phyloP scores from a whole-genome alignment of 2,329 filamentous ascomycete genomes.

The Aaosphaeria arxii region DNA sequence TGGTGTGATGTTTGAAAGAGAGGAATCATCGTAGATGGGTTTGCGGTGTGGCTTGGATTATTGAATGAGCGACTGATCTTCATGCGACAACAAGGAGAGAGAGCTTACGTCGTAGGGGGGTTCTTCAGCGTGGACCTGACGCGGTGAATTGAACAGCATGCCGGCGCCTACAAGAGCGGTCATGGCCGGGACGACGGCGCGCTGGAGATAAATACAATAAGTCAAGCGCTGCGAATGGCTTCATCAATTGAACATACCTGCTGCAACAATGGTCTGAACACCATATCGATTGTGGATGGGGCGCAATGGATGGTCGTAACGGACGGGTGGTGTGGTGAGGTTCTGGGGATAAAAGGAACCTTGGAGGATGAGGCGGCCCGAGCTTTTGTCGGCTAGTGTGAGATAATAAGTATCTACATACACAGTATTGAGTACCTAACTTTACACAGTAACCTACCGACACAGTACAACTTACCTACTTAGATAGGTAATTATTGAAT shows the following conservation, averaged over 20 bases:
- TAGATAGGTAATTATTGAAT: too few species aligned
- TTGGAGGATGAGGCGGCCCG: too few species aligned
- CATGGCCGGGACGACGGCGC: conserved; percentile 48
- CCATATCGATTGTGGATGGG: conserved; percentile 42
- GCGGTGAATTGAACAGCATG: conserved; percentile 44
- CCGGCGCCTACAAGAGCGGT: conserved; percentile 42
- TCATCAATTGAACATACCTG: conserved; percentile 40
- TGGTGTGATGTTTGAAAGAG: conserved; percentile 37
- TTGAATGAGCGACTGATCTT: neutral
- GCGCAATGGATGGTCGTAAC: conserved; percentile 31
- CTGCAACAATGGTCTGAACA: conserved; percentile 52
- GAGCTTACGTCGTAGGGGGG: conserved; percentile 12
- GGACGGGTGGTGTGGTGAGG: conserved; percentile 17
- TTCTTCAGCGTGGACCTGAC: conserved; percentile 49
- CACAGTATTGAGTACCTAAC: too few species aligned
- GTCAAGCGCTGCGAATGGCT: neutral
- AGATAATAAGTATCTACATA: too few species aligned
- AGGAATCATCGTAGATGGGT: conserved; percentile 74
- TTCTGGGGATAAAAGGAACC: conserved; percentile 4
- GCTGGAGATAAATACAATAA: conserved; percentile 31
- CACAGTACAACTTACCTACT: too few species aligned
- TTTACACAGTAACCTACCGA: too few species aligned
- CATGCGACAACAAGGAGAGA: too few species aligned
- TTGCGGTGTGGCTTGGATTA: conserved; percentile 36
- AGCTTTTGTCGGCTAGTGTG: too few species aligned